Conservation (phyloP, 2,329 filamentous ascomycete species). For the Phialophora chinensis region DNA sequence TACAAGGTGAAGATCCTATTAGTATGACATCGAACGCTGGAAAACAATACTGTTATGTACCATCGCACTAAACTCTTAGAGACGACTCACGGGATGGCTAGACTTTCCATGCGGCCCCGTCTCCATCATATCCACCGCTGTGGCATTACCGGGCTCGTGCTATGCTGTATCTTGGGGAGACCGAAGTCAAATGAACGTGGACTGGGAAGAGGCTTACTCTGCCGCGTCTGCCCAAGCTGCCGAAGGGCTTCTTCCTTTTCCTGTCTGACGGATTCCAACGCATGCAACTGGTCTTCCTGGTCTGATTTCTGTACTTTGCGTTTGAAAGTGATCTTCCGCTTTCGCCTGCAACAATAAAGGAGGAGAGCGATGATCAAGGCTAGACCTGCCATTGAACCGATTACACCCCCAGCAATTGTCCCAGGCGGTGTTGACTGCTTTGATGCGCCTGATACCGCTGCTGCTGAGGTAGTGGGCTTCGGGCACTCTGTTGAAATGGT, state of each 20-base stretch:
- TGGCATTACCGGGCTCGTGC: constrained; percentile 23
- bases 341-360: constrained; percentile 28
- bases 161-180: constrained; percentile 21
- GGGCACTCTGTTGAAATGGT: constrained; percentile 17
- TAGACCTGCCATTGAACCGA: constrained; percentile 32
- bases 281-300: constrained; percentile 16
- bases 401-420: constrained; percentile 32
- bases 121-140: constrained; percentile 28
- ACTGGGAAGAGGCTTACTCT: constrained; percentile 11
- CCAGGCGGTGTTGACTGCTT: constrained; percentile 14
- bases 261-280: constrained; percentile 13
- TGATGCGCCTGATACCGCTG: constrained; percentile 7
- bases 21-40: not conserved
- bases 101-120: not conserved
- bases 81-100: not conserved
- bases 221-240: constrained; percentile 16
- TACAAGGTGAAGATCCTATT: not conserved
- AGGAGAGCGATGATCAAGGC: constrained; percentile 31
- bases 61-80: not conserved
- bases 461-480: constrained; percentile 10
- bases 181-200: constrained; percentile 33
- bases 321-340: constrained; percentile 30
- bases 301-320: constrained; percentile 25
- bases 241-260: constrained; percentile 21
- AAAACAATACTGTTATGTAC: not conserved